Evolutionary conservation across 768 basidiomycete species (phyloP), one percentile per base, ranked within the genome.

Genomic region (Suillus cothurnatus): DNA sequence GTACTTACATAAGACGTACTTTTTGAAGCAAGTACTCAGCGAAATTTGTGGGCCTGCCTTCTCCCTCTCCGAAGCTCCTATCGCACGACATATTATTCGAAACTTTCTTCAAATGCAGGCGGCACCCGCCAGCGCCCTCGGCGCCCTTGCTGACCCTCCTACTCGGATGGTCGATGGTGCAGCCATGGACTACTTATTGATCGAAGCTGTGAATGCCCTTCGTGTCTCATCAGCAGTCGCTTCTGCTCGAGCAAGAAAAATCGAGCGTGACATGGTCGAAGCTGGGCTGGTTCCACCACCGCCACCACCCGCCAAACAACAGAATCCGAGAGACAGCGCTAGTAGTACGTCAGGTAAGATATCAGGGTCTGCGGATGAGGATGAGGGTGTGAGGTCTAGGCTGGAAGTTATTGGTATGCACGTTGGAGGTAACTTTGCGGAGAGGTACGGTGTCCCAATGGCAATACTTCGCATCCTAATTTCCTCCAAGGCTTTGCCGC

Each of bases 391-490:
- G 14, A 78, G 87, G 49, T 74, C 84, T 38, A 80, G 94, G 61
- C 78, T 97, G 45, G 94, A 97, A 75, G 81, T 86, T 8, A 93
- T 98, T 66, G 95, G 95, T 0, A 77, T 88, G 69, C 92, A 94
- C 72, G 92, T 96, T 2, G 95, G 95, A 1, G 88, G 89, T 5
- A 94, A 92, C 73, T 86, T 95, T 64, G 86, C 90, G 1, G 95
- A 97, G 81, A 83, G 90, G 95, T 95, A 67, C 65, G 84, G 78
- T 52, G 53, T 49, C 17, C 12, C 36, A 38, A n/a, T 23, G 1
- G 28, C 9, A 31, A 23, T 41, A 1, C 50, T 31, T 21, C 26
- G 11, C 19, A 41, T 59, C n/a, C 36, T 62, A 32, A 62, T 38
- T 65, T 17, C 38, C 34, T 32, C 32, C 9, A 71, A 97, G 95